A percentile compares a stretch with the other conserved stretches of the same genome.
Evolutionary conservation across 306 rosid genomes (phyloP).

Genomic region (Dryas alaskensis): DNA sequence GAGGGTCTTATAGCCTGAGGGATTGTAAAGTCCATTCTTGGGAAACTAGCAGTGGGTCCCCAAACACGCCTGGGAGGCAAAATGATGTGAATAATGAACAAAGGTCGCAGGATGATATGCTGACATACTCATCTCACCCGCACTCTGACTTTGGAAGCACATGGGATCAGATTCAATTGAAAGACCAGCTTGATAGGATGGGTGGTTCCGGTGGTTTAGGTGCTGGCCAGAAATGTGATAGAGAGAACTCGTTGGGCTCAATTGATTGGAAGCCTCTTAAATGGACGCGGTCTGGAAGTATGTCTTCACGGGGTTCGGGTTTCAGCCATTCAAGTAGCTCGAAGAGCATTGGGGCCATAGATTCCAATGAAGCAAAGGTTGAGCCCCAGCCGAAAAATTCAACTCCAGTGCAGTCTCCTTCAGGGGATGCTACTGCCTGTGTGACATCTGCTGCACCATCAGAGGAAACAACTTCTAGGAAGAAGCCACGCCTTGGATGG

Average conservation of each 20-base stretch:
- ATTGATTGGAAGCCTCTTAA: conserved; percentile 89
- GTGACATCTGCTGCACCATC: conserved; percentile 64
- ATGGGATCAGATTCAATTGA: conserved; percentile 66
- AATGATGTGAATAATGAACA: conserved; percentile 49
- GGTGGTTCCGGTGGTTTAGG: conserved; percentile 55
- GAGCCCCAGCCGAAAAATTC: conserved; percentile 53
- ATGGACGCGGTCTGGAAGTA: conserved; percentile 87
- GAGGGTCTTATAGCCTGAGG: conserved; percentile 65
- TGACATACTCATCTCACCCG: conserved; percentile 47
- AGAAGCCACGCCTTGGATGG: conserved; percentile 93
- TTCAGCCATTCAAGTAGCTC: conserved; percentile 77
- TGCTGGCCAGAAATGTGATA: conserved; percentile 59
- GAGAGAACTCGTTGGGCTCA: conserved; percentile 54
- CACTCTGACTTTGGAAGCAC: conserved; percentile 59
- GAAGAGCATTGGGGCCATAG: conserved; percentile 59
- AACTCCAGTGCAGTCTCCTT: conserved; percentile 53
- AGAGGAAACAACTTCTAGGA: conserved; percentile 69
- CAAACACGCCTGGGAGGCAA: conserved; percentile 48
- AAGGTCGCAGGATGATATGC: conserved; percentile 55
- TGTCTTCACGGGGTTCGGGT: conserved; percentile 87
- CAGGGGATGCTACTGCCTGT: conserved; percentile 73
- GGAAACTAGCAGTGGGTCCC: conserved; percentile 55
- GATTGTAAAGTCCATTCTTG: conserved; percentile 68
- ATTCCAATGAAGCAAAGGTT: conserved; percentile 56
- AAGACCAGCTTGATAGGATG: conserved; percentile 70